Percentiles rank a stretch among this genome's conserved stretches.
phyloP scores from a whole-genome alignment of 805 yeast genomes.

The Yarrowia sp. region DNA sequence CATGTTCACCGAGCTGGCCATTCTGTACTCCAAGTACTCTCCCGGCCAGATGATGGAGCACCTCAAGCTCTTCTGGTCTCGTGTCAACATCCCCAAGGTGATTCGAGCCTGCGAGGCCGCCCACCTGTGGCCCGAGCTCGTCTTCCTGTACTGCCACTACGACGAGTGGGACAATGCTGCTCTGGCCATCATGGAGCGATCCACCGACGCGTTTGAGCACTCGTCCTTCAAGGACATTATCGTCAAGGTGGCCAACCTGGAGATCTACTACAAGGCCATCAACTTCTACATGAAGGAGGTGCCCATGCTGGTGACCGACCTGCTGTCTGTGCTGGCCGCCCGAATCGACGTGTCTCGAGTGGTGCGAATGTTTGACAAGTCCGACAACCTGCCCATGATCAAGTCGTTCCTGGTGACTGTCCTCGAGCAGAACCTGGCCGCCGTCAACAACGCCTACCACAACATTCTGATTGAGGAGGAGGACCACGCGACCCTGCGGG shows the following conservation, averaged over 20 bases:
- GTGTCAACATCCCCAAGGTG: constrained; percentile 96
- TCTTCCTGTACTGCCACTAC: constrained; percentile 95
- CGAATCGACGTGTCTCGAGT: constrained; percentile 94
- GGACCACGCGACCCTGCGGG: constrained; percentile 87
- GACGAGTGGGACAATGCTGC: constrained; percentile 99
- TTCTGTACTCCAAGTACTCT: constrained; percentile 85
- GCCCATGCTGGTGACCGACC: constrained; percentile 87
- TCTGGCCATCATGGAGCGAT: constrained; percentile 92
- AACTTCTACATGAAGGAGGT: constrained; percentile 92
- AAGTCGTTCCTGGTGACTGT: constrained; percentile 94
- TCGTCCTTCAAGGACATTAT: constrained; percentile 91
- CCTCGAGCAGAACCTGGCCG: constrained; percentile 84
- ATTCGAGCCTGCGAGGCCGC: constrained; percentile 91
- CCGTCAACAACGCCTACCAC: constrained; percentile 94
- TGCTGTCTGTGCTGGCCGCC: constrained; percentile 81
- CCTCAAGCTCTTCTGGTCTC: constrained; percentile 96
- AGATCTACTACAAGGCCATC: constrained; percentile 95
- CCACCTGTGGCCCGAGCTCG: constrained; percentile 95
- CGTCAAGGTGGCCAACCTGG: constrained; percentile 93
- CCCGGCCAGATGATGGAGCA: constrained; percentile 95
- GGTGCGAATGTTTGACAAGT: constrained; percentile 90
- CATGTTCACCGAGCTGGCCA: constrained; percentile 96
- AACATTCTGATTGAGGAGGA: constrained; percentile 95
- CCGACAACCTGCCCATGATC: constrained; percentile 94
- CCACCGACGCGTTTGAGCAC: constrained; percentile 93